Evolutionary conservation across 495 filamentous ascomycete genomes (phyloP), one percentile per base, ranked within the genome.

Genomic region (Sabuloglossum arenarium): DNA sequence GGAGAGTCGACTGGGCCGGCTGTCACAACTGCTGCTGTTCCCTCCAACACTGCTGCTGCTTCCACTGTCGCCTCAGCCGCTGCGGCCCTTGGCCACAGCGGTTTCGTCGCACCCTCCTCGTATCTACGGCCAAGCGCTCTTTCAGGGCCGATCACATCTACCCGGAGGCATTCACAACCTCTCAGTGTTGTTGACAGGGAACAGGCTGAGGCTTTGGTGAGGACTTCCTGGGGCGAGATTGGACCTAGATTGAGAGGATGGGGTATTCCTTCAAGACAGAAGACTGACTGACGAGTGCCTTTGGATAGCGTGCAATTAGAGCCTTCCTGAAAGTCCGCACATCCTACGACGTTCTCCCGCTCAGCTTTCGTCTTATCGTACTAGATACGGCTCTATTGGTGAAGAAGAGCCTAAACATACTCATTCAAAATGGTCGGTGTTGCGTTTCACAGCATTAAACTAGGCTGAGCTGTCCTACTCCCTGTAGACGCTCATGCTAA

Each of bases 331-430:
- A 90, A 68, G 85, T 94, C 59, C 83, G 91, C 60, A 96, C 84
- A 34, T 95, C 88, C 65, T 97, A 99, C 75, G 91, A 99, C 70
- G 93, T 99, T 59, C 79, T 99, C 24, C 91, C 91, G n/a, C 79
- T 99, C 51, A 95, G 88, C 58, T 99, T 91, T 70, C 83, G 91
- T 56, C 80, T 99, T 54, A 89, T 99, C 64, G 79, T 97, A 54
- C 85, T 99, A 67, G 91, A 97, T 67, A 97, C 88, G 49, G 79
- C 85, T 56, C 76, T 99, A 52, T 80, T 95, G 24, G 93, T 99
- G 58, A 94, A 93, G 71, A 94, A 96, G 77, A 95, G 88, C 68
- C 69, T 99, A 58, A 88, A 88, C 65, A 94, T 95, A 58, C 75
- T 98, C 58, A 86, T 90, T n/a, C 90, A 96, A 63, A 96, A 96